These are phyloP conservation scores for Sporobolomyces pararoseus DNA, from an alignment of 768 basidiomycete species.

Conservation along the genomic window DNA sequence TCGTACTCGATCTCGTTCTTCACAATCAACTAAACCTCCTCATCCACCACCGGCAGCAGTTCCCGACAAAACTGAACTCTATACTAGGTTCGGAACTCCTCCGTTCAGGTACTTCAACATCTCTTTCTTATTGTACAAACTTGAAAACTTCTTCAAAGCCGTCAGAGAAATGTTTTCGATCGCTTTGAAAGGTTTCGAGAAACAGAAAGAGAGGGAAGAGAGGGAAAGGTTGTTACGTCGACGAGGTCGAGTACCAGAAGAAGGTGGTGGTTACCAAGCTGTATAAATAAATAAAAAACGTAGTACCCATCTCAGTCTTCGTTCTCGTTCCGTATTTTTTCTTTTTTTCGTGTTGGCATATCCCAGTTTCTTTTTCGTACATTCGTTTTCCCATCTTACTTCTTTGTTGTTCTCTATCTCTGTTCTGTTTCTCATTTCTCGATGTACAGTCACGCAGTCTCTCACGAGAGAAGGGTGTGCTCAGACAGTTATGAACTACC, in stretches of 20 bases:
- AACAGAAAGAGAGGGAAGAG: constrained; percentile 16
- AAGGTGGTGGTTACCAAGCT: background rate
- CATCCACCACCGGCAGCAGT: background rate
- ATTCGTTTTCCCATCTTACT: too few relatives aligned
- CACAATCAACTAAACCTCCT: background rate
- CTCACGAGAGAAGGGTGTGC: too few relatives aligned
- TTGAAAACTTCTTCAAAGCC: background rate
- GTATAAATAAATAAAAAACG: too few relatives aligned
- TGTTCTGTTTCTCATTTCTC: too few relatives aligned
- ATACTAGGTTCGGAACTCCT: constrained; percentile 19
- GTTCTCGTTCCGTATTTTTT: too few relatives aligned
- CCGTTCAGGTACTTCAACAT: constrained; percentile 18
- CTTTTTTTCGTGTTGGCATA: too few relatives aligned
- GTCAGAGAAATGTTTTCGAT: constrained; percentile 1
- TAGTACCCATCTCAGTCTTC: too few relatives aligned
- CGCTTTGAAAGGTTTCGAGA: constrained; percentile 12
- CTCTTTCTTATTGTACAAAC: background rate
- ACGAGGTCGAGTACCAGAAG: background rate
- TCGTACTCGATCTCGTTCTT: background rate
- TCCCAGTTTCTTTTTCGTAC: too few relatives aligned
- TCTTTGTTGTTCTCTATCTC: too few relatives aligned
- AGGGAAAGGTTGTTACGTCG: background rate
- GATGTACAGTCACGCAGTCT: too few relatives aligned
- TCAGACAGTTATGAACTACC: too few relatives aligned
- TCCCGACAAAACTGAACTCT: constrained; percentile 13